These are phyloP conservation scores for Podaxis sp. DNA, from an alignment of 768 basidiomycete species.

Conservation along the genomic window DNA sequence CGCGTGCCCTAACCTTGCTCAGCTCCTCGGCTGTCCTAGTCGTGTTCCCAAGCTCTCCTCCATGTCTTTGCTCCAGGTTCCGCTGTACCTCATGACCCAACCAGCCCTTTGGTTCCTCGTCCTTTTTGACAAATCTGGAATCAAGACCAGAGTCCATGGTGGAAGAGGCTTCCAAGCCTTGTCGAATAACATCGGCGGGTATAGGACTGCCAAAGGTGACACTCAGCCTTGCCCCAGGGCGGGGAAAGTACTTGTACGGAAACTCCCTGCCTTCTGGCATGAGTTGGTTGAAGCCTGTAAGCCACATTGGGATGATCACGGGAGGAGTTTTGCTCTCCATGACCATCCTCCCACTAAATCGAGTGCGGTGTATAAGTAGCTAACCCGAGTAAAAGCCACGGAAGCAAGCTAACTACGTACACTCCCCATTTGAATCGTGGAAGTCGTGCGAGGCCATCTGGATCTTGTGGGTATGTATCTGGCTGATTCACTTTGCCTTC, in stretches of 20 bases:
- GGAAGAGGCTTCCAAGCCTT: constrained; percentile 9
- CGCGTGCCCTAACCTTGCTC: constrained; percentile 42
- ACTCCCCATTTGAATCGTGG: constrained; percentile 94
- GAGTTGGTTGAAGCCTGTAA: constrained; percentile 80
- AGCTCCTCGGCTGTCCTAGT: constrained; percentile 10
- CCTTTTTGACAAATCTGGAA: constrained; percentile 11
- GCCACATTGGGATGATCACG: constrained; percentile 89
- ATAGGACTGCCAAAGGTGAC: constrained; percentile 84
- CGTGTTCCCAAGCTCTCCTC: constrained; percentile 13
- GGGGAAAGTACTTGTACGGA: constrained; percentile 73
- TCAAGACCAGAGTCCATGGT: constrained; percentile 12
- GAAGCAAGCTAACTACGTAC: constrained; percentile 48
- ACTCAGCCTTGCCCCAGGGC: constrained; percentile 59
- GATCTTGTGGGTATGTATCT: constrained; percentile 41
- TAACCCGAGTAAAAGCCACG: background rate
- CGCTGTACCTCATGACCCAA: constrained; percentile 19
- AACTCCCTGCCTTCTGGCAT: constrained; percentile 86
- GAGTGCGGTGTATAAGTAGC: constrained; percentile 8
- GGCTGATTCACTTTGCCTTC: constrained; percentile 89
- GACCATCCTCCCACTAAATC: constrained; percentile 73
- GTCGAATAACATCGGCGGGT: constrained; percentile 28
- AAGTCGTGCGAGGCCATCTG: constrained; percentile 47
- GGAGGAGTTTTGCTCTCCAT: constrained; percentile 63
- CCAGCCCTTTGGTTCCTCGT: constrained; percentile 25
- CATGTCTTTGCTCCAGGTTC: background rate